Evolutionary conservation across 2,329 filamentous ascomycete species (phyloP), one percentile per base, ranked within the genome.

Genomic region (Aureobasidium melanogenum): DNA sequence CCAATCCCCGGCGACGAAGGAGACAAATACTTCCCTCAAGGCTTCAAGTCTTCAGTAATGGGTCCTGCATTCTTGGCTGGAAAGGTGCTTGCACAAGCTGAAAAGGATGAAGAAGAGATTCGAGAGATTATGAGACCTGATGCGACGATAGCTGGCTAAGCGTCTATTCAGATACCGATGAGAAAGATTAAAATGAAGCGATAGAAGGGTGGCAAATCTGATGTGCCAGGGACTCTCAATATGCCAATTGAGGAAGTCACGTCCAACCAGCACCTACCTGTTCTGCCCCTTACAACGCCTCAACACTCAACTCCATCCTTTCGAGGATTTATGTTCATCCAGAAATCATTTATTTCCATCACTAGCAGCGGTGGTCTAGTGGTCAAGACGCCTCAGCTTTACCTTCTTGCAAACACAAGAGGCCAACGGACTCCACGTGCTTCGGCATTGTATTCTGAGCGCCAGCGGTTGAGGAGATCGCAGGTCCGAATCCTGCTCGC

Each of bases 1-100:
- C 74, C 77, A 26, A 65, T 81, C 17, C 80, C 81, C 0, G 79
- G 78, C 19, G 75, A 80, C 48, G 71, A 76, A 30, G 75, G 73
- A 3, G 71, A 76, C 36, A 78, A 74, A 63, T 82, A 77, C 65
- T 71, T 72, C 62, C 78, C 80, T 0, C 67, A 77, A 55, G 82
- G 82, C 0, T 86, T 84, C 66, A 66, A 76, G 2, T 79, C 84
- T 47, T 75, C 79, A 22, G 84, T 89, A 52, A 71, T 89, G 19
- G 88, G 88, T 0, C 88, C 88, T 0, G 75, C 71, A 58, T 76
- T 74, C 51, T 79, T 82, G 57, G 76, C 80, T 64, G 79, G 78
- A 1, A 75, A 77, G 57, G 80, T 80, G 1, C 60, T 62, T 24
- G 64, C 66, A 9, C 67, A 72, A 50, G 70, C 71, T 56, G 63